Evolutionary conservation across 192 early-diverging fungal species (phyloP).

Genomic region (Tieghemiomyces parasiticus): DNA sequence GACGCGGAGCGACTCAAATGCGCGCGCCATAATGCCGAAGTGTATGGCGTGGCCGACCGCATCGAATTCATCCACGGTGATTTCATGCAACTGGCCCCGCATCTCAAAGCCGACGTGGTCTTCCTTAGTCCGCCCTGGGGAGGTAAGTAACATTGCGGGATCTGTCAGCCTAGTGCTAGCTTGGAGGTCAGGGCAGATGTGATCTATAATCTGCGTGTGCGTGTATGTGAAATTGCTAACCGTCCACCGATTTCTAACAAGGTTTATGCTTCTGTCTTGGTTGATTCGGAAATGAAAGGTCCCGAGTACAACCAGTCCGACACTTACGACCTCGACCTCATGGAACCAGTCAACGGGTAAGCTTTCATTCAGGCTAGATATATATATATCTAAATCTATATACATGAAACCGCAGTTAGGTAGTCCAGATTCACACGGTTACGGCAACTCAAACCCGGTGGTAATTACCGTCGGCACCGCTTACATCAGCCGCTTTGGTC

Average conservation of each 20-base stretch:
- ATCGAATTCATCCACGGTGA: constrained; percentile 91
- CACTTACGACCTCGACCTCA: constrained; percentile 49
- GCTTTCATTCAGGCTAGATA: constrained; percentile 9
- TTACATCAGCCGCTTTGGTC: neutral
- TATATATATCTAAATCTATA: neutral
- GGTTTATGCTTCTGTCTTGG: neutral
- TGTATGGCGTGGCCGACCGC: constrained; percentile 83
- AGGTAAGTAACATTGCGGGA: constrained; percentile 19
- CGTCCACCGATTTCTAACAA: neutral
- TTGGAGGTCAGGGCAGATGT: neutral
- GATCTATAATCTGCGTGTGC: neutral
- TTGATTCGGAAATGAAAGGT: constrained; percentile 19
- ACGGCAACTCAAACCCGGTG: no score
- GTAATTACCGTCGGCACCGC: neutral
- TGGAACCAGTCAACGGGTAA: constrained; percentile 65
- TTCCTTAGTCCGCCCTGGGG: constrained; percentile 97
- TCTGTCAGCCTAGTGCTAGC: no score
- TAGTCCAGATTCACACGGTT: neutral
- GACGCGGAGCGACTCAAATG: constrained; percentile 62
- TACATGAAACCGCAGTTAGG: neutral
- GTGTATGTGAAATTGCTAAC: neutral
- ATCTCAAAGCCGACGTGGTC: constrained; percentile 65
- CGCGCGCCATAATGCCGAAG: constrained; percentile 68
- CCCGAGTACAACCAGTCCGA: constrained; percentile 49
- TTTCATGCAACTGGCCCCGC: constrained; percentile 60